Evolutionary conservation across 2,329 filamentous ascomycete genomes (phyloP).

Genomic region (Trichoderma sp.): DNA sequence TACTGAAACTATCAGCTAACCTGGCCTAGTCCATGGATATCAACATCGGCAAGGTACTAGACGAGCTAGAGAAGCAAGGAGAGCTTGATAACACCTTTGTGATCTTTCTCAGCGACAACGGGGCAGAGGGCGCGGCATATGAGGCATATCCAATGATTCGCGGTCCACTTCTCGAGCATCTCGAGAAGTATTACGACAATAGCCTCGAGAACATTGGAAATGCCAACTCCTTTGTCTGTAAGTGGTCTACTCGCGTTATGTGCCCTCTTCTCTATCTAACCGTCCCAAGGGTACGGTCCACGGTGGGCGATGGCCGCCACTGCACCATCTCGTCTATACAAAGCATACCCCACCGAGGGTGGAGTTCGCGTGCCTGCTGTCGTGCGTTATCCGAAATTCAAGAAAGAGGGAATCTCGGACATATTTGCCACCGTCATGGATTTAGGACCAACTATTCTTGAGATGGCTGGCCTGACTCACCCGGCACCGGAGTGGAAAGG

Average conservation of each 20-base stretch:
- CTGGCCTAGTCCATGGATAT: conserved; percentile 45
- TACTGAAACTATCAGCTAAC: neutral
- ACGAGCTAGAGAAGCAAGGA: conserved; percentile 52
- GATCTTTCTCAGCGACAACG: conserved; percentile 62
- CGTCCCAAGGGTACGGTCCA: no score
- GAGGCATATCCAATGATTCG: conserved; percentile 51
- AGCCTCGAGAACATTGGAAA: conserved; percentile 53
- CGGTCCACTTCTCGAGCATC: conserved; percentile 46
- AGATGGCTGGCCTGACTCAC: conserved; percentile 1
- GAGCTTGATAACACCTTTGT: conserved; percentile 64
- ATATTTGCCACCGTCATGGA: conserved; percentile 3
- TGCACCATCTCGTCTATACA: conserved; percentile 36
- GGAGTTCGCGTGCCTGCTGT: conserved; percentile 50
- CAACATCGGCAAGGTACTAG: conserved; percentile 58
- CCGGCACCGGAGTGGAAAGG: neutral
- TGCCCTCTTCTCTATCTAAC: neutral
- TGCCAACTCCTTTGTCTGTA: conserved; percentile 57
- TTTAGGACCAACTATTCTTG: conserved; percentile 5
- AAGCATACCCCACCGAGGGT: conserved; percentile 43
- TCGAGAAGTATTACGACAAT: conserved; percentile 52
- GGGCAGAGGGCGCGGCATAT: conserved; percentile 57
- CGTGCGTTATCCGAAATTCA: conserved; percentile 1
- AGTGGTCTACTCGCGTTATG: conserved; percentile 43
- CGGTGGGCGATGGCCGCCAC: conserved; percentile 25
- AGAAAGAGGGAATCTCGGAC: neutral